These are phyloP conservation scores for Cladosporium sp. DNA, from an alignment of 2,329 filamentous ascomycete genomes.

Conservation along the genomic window DNA sequence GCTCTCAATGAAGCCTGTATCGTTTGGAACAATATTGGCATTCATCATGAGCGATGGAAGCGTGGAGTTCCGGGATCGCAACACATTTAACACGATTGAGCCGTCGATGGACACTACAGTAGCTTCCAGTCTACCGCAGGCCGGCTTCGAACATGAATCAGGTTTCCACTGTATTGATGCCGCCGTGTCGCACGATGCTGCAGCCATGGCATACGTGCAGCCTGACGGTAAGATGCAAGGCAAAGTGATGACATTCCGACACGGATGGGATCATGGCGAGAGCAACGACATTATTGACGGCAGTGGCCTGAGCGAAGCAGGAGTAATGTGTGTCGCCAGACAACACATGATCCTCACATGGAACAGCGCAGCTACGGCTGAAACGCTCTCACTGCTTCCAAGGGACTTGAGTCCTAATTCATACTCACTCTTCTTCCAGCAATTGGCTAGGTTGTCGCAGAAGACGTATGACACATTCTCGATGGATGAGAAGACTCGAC, in stretches of 20 bases:
- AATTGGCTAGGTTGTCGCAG: constrained; percentile 66
- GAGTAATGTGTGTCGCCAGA: constrained; percentile 30
- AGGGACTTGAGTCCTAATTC: constrained; percentile 50
- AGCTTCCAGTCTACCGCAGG: constrained; percentile 68
- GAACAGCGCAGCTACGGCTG: constrained; percentile 46
- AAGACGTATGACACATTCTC: constrained; percentile 77
- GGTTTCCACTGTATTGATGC: constrained; percentile 51
- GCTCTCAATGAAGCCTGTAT: constrained; percentile 63
- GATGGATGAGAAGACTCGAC: constrained; percentile 62
- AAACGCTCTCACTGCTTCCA: constrained; percentile 43
- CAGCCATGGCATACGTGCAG: constrained; percentile 42
- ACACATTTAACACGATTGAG: constrained; percentile 50
- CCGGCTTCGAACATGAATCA: constrained; percentile 68
- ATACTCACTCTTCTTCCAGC: constrained; percentile 58
- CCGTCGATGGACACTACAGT: constrained; percentile 60
- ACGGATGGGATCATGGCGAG: constrained; percentile 27
- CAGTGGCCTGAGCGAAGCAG: constrained; percentile 26
- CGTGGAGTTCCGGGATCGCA: constrained; percentile 73
- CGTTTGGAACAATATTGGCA: constrained; percentile 67
- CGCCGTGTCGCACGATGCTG: constrained; percentile 46
- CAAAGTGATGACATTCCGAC: constrained; percentile 24
- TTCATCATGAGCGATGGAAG: constrained; percentile 76
- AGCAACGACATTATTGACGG: constrained; percentile 24
- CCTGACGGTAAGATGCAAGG: constrained; percentile 39
- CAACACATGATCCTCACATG: constrained; percentile 32